phyloP scores from a whole-genome alignment of 371 early-diverging fungal genomes.

The Apophysomyces elegans region DNA sequence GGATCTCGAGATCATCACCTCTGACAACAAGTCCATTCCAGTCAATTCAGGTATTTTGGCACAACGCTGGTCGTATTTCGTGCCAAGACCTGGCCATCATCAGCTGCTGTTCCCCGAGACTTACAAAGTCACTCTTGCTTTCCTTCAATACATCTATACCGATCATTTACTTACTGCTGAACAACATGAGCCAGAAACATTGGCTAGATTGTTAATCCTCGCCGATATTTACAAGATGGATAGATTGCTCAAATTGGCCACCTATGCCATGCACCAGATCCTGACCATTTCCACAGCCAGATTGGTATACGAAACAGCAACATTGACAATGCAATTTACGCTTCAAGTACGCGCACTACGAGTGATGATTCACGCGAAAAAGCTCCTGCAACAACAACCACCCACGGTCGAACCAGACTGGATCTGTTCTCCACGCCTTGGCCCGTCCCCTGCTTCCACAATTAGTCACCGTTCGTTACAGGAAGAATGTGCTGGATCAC shows the following conservation, averaged over 20 bases:
- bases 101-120: slow-evolving; percentile 61
- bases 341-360: slow-evolving; percentile 66
- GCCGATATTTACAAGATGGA: slow-evolving; percentile 68
- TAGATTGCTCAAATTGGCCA: slow-evolving; percentile 59
- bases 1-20: slow-evolving; percentile 67
- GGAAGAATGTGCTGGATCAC: neutral
- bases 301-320: slow-evolving; percentile 68
- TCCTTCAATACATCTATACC: slow-evolving; percentile 76
- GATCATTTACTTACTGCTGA: slow-evolving; percentile 72
- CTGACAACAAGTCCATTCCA: slow-evolving; percentile 61
- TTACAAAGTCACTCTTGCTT: slow-evolving; percentile 65
- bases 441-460: neutral
- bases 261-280: slow-evolving; percentile 69
- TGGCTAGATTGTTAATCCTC: slow-evolving; percentile 66
- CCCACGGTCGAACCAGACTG: slow-evolving; percentile 31
- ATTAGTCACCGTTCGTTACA: neutral
- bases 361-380: slow-evolving; percentile 66
- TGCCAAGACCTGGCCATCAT: slow-evolving; percentile 14
- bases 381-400: slow-evolving; percentile 62
- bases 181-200: slow-evolving; percentile 59
- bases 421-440: neutral
- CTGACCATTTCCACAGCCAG: slow-evolving; percentile 71
- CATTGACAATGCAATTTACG: slow-evolving; percentile 59
- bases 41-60: slow-evolving; percentile 72
- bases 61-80: slow-evolving; percentile 71